Percentiles rank a stretch among this genome's conserved stretches.
Evolutionary conservation across 164 flowering plant genomes (phyloP).

Genomic region (Chimonanthus salicifolius): DNA sequence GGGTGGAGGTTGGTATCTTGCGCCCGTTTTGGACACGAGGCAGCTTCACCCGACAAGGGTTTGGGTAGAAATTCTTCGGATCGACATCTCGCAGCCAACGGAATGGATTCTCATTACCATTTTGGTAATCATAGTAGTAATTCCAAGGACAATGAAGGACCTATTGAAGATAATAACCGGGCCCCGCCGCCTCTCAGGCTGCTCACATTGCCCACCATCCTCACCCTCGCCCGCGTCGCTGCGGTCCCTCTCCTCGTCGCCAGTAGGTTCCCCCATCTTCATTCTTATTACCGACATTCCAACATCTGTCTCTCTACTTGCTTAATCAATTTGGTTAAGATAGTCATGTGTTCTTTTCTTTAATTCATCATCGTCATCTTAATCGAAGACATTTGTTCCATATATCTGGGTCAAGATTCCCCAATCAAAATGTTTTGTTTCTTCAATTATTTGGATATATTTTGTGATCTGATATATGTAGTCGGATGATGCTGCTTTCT

Average conservation of each 20-base stretch:
- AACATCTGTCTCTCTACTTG: background rate
- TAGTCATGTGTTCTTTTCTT: no score
- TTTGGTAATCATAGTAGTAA: background rate
- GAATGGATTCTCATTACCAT: constrained; percentile 24
- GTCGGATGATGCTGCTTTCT: no score
- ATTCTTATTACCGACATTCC: background rate
- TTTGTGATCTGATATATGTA: background rate
- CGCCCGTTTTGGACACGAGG: constrained; percentile 13
- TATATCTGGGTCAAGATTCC: background rate
- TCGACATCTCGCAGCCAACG: constrained; percentile 10
- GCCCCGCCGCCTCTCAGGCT: constrained; percentile 23
- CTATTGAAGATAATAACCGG: background rate
- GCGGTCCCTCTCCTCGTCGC: constrained; percentile 67
- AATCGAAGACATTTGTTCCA: background rate
- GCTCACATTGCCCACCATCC: constrained; percentile 74
- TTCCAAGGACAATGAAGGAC: background rate
- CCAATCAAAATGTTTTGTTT: background rate
- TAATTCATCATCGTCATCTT: no score
- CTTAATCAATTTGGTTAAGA: no score
- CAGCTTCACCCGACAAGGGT: constrained; percentile 2
- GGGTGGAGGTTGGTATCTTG: constrained; percentile 11
- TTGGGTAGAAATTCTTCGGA: constrained; percentile 5
- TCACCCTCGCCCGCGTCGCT: constrained; percentile 83
- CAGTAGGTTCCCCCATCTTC: constrained; percentile 35
- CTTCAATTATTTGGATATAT: background rate